A percentile compares a stretch with the other conserved stretches of the same genome.
These are phyloP conservation scores for Candolleomyces eurysporus DNA, from an alignment of 768 basidiomycete species.

Conservation along the genomic window DNA sequence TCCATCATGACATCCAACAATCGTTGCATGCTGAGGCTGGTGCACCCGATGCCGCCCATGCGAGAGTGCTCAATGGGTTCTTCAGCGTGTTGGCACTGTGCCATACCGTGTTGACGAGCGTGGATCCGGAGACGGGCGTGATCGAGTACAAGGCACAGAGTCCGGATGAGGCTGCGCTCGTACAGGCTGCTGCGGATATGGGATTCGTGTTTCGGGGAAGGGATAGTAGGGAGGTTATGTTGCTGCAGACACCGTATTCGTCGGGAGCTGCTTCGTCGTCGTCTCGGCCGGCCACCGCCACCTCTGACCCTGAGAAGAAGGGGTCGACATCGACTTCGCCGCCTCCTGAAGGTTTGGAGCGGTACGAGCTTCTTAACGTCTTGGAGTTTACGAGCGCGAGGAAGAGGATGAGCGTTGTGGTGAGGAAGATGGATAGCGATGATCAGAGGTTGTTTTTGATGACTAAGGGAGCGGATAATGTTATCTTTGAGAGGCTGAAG, in stretches of 20 bases:
- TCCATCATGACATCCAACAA: slow-evolving; percentile 62
- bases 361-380: slow-evolving; percentile 89
- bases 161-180: slow-evolving; percentile 96
- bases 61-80: slow-evolving; percentile 82
- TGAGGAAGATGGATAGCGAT: slow-evolving; percentile 68
- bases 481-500: slow-evolving; percentile 90
- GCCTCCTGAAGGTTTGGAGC: slow-evolving; percentile 46
- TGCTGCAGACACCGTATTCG: slow-evolving; percentile 79
- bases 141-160: slow-evolving; percentile 96
- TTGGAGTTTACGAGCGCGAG: slow-evolving; percentile 92
- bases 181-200: slow-evolving; percentile 93
- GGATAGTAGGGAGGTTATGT: slow-evolving; percentile 69
- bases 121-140: slow-evolving; percentile 66
- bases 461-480: slow-evolving; percentile 94
- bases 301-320: slow-evolving; percentile 1
- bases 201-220: slow-evolving; percentile 92
- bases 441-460: slow-evolving; percentile 70
- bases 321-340: slow-evolving; percentile 1
- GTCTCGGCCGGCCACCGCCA: no score
- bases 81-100: slow-evolving; percentile 91
- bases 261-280: not conserved
- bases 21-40: slow-evolving; percentile 53
- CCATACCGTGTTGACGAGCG: slow-evolving; percentile 85
- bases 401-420: slow-evolving; percentile 94
- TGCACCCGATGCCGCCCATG: slow-evolving; percentile 56